Conservation (phyloP, 208 protist species). For the Leishmania guyanensis region DNA sequence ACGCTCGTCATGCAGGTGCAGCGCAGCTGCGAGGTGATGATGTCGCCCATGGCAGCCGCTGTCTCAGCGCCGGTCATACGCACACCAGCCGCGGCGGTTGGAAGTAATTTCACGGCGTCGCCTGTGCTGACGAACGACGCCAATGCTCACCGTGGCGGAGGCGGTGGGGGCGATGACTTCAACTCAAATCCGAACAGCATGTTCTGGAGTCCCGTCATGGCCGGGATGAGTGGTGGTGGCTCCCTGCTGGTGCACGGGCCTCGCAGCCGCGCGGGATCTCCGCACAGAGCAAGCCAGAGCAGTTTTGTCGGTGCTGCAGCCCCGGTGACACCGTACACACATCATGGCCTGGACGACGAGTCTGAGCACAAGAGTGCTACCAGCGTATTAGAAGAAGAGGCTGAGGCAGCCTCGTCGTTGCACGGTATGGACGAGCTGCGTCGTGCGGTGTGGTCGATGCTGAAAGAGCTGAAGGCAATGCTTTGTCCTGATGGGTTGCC, state of each 20-base stretch:
- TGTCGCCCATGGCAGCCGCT: slow-evolving; percentile 32
- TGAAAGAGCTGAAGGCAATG: slow-evolving; percentile 26
- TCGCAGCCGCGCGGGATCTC: neutral
- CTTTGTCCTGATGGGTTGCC: slow-evolving; percentile 20
- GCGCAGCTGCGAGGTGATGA: slow-evolving; percentile 33
- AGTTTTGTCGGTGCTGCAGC: neutral
- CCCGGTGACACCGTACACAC: neutral
- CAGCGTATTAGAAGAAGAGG: slow-evolving; percentile 11
- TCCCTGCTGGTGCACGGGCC: neutral
- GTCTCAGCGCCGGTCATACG: slow-evolving; percentile 9
- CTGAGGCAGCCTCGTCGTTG: slow-evolving; percentile 6
- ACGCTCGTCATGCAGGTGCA: slow-evolving; percentile 35
- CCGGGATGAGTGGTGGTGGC: neutral
- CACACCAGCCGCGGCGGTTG: neutral
- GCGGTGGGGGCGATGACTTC: slow-evolving; percentile 2
- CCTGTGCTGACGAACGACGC: neutral
- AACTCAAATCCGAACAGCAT: slow-evolving; percentile 21
- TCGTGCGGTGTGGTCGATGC: slow-evolving; percentile 30
- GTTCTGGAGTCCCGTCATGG: slow-evolving; percentile 26
- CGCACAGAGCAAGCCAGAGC: neutral
- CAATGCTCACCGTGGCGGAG: neutral
- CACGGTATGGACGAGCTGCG: slow-evolving; percentile 36
- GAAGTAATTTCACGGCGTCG: neutral
- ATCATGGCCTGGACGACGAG: slow-evolving; percentile 8
- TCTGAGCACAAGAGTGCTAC: slow-evolving; percentile 5